Percentiles rank a stretch among this genome's conserved stretches.
phyloP scores from a whole-genome alignment of 176 grass and related monocot species.

The Carex littledalei region DNA sequence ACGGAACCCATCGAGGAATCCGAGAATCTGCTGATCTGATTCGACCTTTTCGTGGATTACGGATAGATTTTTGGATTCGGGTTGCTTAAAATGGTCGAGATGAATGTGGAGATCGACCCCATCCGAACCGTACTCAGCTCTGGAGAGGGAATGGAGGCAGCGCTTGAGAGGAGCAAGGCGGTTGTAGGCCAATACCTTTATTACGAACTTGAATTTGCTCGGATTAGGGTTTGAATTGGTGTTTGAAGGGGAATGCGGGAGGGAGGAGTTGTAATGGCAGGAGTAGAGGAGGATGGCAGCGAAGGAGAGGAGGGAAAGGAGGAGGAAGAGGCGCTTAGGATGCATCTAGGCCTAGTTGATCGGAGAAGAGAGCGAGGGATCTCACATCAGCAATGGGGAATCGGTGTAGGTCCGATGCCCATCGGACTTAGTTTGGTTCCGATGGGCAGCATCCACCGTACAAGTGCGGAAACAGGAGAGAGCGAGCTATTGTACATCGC shows the following conservation, averaged over 20 bases:
- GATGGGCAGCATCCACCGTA: no score
- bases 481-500: no score
- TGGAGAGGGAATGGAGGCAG: constrained; percentile 71
- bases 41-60: constrained; percentile 31
- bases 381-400: background rate
- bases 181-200: constrained; percentile 81
- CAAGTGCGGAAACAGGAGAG: no score
- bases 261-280: constrained; percentile 29
- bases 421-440: no score
- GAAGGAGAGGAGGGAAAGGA: constrained; percentile 30
- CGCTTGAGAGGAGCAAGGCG: constrained; percentile 57
- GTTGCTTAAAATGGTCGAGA: constrained; percentile 53
- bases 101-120: constrained; percentile 68
- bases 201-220: constrained; percentile 49
- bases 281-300: constrained; percentile 31
- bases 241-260: constrained; percentile 1
- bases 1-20: constrained; percentile 38
- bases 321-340: constrained; percentile 39
- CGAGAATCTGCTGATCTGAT: constrained; percentile 50
- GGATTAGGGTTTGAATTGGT: background rate
- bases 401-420: no score
- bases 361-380: background rate
- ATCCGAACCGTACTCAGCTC: constrained; percentile 71
- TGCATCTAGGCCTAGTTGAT: constrained; percentile 34
- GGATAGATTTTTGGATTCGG: constrained; percentile 5